Percentiles rank a stretch among this genome's conserved stretches.
Conservation (phyloP, 1,284 basidiomycete genomes). For the Cryptococcus sp. region DNA sequence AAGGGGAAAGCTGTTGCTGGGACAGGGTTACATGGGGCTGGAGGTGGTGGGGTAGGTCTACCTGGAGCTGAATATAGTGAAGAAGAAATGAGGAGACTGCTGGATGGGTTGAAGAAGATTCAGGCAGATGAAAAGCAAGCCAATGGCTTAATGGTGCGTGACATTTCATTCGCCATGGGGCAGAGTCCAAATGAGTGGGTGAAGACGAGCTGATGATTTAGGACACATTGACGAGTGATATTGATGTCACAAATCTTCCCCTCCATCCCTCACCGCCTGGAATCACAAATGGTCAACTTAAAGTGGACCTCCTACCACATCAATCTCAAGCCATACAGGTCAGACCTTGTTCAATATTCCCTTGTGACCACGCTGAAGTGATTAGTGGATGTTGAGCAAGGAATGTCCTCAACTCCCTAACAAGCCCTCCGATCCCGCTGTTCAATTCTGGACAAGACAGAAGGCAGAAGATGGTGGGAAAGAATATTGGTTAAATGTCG, state of each 20-base stretch:
- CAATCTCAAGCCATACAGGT: constrained; percentile 50
- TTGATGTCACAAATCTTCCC: constrained; percentile 36
- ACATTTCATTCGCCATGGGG: background rate
- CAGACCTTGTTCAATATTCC: too few relatives aligned
- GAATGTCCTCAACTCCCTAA: constrained; percentile 70
- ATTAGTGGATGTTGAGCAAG: constrained; percentile 71
- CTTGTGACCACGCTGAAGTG: background rate
- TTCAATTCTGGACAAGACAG: constrained; percentile 77
- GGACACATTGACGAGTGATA: constrained; percentile 36
- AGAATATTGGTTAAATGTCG: constrained; percentile 55
- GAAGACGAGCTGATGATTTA: constrained; percentile 6
- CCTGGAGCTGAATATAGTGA: constrained; percentile 42
- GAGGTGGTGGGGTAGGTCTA: constrained; percentile 14
- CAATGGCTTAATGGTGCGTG: constrained; percentile 59
- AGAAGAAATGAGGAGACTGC: constrained; percentile 60
- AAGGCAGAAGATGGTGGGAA: constrained; percentile 50
- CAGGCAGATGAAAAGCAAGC: constrained; percentile 59
- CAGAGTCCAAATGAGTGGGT: too few relatives aligned
- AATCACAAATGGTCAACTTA: constrained; percentile 58
- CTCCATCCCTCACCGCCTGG: constrained; percentile 60
- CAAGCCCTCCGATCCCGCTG: constrained; percentile 62
- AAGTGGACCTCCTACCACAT: constrained; percentile 69
- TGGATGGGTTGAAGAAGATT: constrained; percentile 66
- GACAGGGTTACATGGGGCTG: constrained; percentile 7
- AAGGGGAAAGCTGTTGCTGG: constrained; percentile 4